These are phyloP conservation scores for Aegle marmelos DNA, from an alignment of 345 rosid genomes.

Conservation along the genomic window DNA sequence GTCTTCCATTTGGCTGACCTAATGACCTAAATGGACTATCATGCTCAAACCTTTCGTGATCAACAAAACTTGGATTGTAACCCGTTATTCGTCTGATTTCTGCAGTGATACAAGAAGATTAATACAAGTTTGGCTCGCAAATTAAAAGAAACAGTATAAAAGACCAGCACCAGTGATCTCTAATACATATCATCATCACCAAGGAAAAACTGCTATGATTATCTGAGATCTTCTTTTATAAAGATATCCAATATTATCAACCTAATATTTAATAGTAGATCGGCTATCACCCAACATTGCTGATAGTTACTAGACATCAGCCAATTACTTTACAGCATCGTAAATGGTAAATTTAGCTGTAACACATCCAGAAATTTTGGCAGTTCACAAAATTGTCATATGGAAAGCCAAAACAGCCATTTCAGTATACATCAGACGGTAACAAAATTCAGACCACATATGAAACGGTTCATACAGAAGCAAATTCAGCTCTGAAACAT, in stretches of 20 bases:
- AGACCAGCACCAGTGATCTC: not conserved
- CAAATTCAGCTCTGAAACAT: not conserved
- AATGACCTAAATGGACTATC: conserved; percentile 84
- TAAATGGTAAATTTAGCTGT: not conserved
- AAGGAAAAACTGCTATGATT: not conserved
- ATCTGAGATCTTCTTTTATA: not conserved
- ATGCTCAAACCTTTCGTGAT: conserved; percentile 76
- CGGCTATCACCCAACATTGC: not conserved
- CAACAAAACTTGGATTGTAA: conserved; percentile 46
- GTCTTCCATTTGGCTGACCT: conserved; percentile 67
- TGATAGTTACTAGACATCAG: not conserved
- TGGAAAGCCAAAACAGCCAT: conserved; percentile 2
- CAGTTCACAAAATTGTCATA: not conserved
- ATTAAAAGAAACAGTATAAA: not conserved
- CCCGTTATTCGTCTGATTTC: conserved; percentile 69
- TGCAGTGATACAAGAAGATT: conserved; percentile 32
- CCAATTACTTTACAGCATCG: not conserved
- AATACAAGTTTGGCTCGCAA: conserved; percentile 1
- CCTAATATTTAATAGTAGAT: not conserved
- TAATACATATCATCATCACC: not conserved
- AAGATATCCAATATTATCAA: not conserved
- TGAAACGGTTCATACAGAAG: not conserved
- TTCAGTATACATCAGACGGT: not conserved
- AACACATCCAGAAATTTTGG: not conserved
- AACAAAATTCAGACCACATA: not conserved